These are phyloP conservation scores for Pythium vanterpoolii DNA, from an alignment of 352 stramenopile species.

Conservation along the genomic window DNA sequence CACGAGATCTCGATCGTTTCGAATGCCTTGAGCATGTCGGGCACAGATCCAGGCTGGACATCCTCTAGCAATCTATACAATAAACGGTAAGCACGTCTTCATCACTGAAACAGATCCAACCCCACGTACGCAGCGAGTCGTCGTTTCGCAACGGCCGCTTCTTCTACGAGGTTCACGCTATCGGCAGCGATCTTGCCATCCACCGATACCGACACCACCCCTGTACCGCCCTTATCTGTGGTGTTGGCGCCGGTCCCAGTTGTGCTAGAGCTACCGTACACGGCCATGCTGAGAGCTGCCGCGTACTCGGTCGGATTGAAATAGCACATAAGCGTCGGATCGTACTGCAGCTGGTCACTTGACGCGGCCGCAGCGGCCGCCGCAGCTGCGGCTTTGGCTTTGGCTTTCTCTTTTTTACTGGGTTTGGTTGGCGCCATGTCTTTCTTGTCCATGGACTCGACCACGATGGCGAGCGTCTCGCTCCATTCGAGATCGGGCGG, in stretches of 20 bases:
- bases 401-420: constrained; percentile 33
- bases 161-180: constrained; percentile 54
- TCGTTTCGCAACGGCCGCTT: constrained; percentile 54
- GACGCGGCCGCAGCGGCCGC: constrained; percentile 12
- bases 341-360: constrained; percentile 48
- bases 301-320: constrained; percentile 80
- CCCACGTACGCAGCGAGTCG: constrained; percentile 47
- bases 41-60: constrained; percentile 37
- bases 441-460: constrained; percentile 41
- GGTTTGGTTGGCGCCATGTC: constrained; percentile 30
- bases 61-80: constrained; percentile 51
- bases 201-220: background rate
- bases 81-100: background rate
- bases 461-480: constrained; percentile 52
- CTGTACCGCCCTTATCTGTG: too few species aligned
- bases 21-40: constrained; percentile 46
- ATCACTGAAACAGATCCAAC: background rate
- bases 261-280: constrained; percentile 18
- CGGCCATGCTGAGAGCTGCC: constrained; percentile 51
- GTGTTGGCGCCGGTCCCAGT: constrained; percentile 6
- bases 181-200: constrained; percentile 21
- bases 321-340: constrained; percentile 68
- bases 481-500: constrained; percentile 59
- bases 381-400: constrained; percentile 34
- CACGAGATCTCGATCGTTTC: constrained; percentile 64